A percentile compares a stretch with the other conserved stretches of the same genome.
These are phyloP conservation scores for Pleochaeta shiraiana DNA, from an alignment of 2,329 filamentous ascomycete genomes.

Conservation along the genomic window DNA sequence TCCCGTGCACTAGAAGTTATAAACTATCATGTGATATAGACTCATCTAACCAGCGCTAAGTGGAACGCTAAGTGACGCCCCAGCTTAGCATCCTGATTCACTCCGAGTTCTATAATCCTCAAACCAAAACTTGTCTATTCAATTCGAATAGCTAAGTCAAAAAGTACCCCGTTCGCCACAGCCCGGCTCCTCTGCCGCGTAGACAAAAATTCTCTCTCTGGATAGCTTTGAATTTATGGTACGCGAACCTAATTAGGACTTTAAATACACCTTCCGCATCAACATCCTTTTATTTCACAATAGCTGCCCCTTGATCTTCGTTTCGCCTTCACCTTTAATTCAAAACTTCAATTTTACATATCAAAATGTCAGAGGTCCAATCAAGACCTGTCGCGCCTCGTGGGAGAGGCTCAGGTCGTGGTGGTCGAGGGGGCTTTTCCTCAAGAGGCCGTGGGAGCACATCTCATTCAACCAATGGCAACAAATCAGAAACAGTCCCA, in stretches of 20 bases:
- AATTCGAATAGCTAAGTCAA: neutral
- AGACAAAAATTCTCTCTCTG: slow-evolving; percentile 1
- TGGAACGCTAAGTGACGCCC: neutral
- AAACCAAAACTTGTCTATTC: neutral
- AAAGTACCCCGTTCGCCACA: slow-evolving; percentile 3
- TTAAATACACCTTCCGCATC: slow-evolving; percentile 11
- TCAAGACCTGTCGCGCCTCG: slow-evolving; percentile 62
- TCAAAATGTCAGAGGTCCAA: slow-evolving; percentile 78
- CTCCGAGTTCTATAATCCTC: neutral
- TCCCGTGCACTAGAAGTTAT: neutral
- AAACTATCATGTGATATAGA: neutral
- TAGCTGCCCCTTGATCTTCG: slow-evolving; percentile 7
- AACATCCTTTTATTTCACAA: slow-evolving; percentile 6
- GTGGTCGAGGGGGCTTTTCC: slow-evolving; percentile 57
- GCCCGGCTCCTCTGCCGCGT: slow-evolving; percentile 6
- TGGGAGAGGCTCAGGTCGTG: slow-evolving; percentile 77
- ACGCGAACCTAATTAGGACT: slow-evolving; percentile 5
- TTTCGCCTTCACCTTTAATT: slow-evolving; percentile 7
- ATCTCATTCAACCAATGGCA: slow-evolving; percentile 48
- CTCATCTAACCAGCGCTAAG: neutral
- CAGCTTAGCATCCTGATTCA: too few relatives aligned
- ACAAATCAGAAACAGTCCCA: slow-evolving; percentile 36
- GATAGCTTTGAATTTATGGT: slow-evolving; percentile 5
- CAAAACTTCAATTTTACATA: slow-evolving; percentile 10
- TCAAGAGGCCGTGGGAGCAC: slow-evolving; percentile 47